phyloP scores from a whole-genome alignment of 108 stramenopile genomes.

The Nitzschia sp. region DNA sequence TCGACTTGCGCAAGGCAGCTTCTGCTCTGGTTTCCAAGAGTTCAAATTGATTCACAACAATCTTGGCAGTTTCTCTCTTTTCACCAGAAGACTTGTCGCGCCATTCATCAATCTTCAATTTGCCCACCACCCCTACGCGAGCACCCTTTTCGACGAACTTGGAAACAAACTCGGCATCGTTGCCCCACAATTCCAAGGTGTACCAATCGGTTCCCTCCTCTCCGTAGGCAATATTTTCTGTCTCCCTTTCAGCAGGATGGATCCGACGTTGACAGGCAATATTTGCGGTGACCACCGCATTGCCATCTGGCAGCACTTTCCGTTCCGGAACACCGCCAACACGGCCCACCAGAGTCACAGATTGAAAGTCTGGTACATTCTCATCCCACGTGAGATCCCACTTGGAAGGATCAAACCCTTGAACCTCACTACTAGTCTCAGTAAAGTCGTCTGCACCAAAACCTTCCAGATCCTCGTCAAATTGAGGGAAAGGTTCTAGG shows the following conservation, averaged over 20 bases:
- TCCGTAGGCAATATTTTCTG: conserved; percentile 12
- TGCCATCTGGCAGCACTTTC: conserved; percentile 71
- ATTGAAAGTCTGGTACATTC: conserved; percentile 69
- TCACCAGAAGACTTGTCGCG: conserved; percentile 64
- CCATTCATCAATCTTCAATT: conserved; percentile 64
- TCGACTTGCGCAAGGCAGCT: conserved; percentile 44
- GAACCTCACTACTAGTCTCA: too few relatives aligned
- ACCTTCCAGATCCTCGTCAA: too few relatives aligned
- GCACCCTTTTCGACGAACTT: conserved; percentile 76
- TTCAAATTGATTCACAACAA: conserved; percentile 72
- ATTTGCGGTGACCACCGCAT: conserved; percentile 80
- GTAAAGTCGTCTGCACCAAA: too few relatives aligned
- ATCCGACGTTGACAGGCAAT: conserved; percentile 83
- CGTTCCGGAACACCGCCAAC: conserved; percentile 83
- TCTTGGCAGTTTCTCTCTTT: conserved; percentile 45
- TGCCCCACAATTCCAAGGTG: conserved; percentile 86
- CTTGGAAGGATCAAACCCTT: too few relatives aligned
- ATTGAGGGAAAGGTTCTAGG: too few relatives aligned
- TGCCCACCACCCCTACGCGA: conserved; percentile 69
- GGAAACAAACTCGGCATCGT: conserved; percentile 79
- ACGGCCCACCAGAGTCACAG: conserved; percentile 81
- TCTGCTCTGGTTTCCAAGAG: conserved; percentile 77
- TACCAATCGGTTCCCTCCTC: conserved; percentile 85
- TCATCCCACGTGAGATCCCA: conserved; percentile 55
- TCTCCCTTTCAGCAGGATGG: conserved; percentile 36